Evolutionary conservation across 192 early-diverging fungal species (phyloP), one percentile per base, ranked within the genome.

Genomic region (Funneliformis mosseae): DNA sequence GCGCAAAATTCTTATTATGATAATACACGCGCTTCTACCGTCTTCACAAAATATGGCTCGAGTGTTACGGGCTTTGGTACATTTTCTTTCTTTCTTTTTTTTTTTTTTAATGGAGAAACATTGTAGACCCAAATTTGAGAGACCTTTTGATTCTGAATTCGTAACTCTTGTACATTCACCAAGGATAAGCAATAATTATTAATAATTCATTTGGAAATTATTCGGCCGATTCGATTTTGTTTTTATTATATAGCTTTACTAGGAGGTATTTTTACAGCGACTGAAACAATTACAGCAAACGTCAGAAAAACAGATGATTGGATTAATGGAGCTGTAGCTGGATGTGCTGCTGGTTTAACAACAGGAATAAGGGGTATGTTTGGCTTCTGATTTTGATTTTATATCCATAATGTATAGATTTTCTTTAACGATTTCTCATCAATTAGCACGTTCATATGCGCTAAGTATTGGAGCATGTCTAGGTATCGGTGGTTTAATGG

Each of bases 191-290:
- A 46, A 75, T 46, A 69, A 39, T 16, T n/a, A 80, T 38, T 41
- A 23, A 14, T 28, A 10, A 45, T 45, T 5, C 42, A 45, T 41
- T 74, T 41, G 4, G 46, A 7, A 25, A 41, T 48, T 43, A 64
- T 33, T 76, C 23, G 43, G 62, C 43, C 8, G 25, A 59, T 16
- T 10, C 39, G 38, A 76, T 76, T 27, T 41, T 18, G 41, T 69
- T 23, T 41, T 45, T 63, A 66, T 23, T 28, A 80, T n/a, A n/a
- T 86, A 92, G 93, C 92, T 80, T 92, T 91, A 25, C 91, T 94
- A 88, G 93, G 92, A 71, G 93, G 93, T 83, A 86, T 93, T 45
- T 94, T 92, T 90, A 88, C 92, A 45, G 89, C 88, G 43, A 91
- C 90, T 62, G 92, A 92, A 74, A 86, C 89, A 27, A 84, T 87